phyloP scores from a whole-genome alignment of 768 basidiomycete species.

The Tylopilus subfusipes region DNA sequence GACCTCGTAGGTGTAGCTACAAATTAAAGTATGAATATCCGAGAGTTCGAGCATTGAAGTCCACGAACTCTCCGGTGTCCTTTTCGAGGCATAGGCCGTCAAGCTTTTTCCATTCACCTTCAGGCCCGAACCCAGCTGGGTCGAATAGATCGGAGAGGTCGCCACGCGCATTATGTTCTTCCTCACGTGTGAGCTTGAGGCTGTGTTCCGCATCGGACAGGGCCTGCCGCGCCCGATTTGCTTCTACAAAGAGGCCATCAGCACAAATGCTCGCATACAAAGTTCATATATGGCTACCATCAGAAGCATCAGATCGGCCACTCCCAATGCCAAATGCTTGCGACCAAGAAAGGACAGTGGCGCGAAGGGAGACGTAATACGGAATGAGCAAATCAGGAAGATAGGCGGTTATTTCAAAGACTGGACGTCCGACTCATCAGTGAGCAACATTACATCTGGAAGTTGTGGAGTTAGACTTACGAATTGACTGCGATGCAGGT shows the following conservation, averaged over 20 bases:
- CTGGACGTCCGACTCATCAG: constrained; percentile 37
- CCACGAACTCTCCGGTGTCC: constrained; percentile 84
- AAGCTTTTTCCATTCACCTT: constrained; percentile 97
- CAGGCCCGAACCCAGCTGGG: constrained; percentile 60
- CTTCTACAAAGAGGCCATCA: constrained; percentile 37
- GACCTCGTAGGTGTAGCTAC: constrained; percentile 89
- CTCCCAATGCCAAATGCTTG: constrained; percentile 58
- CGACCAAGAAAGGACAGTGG: constrained; percentile 59
- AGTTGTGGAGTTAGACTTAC: constrained; percentile 43
- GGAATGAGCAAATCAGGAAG: constrained; percentile 79
- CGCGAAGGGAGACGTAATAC: constrained; percentile 65
- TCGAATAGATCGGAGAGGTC: constrained; percentile 68
- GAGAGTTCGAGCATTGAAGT: neutral
- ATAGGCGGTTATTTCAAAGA: constrained; percentile 77
- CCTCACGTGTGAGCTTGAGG: constrained; percentile 49
- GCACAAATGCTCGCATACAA: neutral
- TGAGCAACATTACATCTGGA: neutral
- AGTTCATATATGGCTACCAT: constrained; percentile 32
- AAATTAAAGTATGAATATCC: constrained; percentile 6
- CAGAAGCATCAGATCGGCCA: constrained; percentile 34
- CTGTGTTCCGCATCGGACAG: constrained; percentile 60
- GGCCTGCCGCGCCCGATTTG: constrained; percentile 59
- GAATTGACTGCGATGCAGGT: constrained; percentile 43
- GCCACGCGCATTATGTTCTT: constrained; percentile 50
- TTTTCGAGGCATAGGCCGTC: constrained; percentile 76